Evolutionary conservation across 1,284 basidiomycete species (phyloP).

Genomic region (Moesziomyces parantarcticus): DNA sequence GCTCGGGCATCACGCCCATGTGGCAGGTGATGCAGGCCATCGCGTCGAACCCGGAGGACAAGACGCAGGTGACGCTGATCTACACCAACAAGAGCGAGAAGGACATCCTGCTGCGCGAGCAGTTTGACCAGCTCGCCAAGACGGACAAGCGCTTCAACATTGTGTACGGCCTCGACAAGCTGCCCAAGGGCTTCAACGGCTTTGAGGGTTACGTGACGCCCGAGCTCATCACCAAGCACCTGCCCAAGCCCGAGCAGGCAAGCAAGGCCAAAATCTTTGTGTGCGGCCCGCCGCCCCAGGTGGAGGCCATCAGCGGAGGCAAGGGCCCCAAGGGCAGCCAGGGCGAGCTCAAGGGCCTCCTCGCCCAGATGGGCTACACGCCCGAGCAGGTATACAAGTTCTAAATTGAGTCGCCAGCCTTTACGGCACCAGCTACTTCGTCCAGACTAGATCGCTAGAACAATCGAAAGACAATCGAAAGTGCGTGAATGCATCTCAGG

Average conservation of each 20-base stretch:
- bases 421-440: no score
- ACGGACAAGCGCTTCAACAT: slow-evolving; percentile 75
- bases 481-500: not conserved
- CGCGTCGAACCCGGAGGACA: slow-evolving; percentile 76
- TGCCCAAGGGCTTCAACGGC: slow-evolving; percentile 74
- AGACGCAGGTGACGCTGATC: slow-evolving; percentile 92
- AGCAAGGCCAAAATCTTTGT: slow-evolving; percentile 89
- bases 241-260: slow-evolving; percentile 75
- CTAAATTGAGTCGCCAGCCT: no score
- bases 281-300: slow-evolving; percentile 74
- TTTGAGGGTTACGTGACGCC: slow-evolving; percentile 73
- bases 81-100: slow-evolving; percentile 90
- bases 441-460: not conserved
- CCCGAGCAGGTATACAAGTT: slow-evolving; percentile 65
- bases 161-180: slow-evolving; percentile 87
- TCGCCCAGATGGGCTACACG: slow-evolving; percentile 63
- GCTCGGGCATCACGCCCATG: slow-evolving; percentile 76
- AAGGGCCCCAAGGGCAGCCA: slow-evolving; percentile 65
- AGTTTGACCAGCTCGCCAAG: slow-evolving; percentile 74
- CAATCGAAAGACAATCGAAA: not conserved
- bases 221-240: slow-evolving; percentile 79
- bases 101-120: slow-evolving; percentile 87
- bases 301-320: slow-evolving; percentile 62
- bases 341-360: slow-evolving; percentile 63
- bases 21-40: slow-evolving; percentile 68